phyloP scores from a whole-genome alignment of 208 protist species.

The Crithidia fasciculata region DNA sequence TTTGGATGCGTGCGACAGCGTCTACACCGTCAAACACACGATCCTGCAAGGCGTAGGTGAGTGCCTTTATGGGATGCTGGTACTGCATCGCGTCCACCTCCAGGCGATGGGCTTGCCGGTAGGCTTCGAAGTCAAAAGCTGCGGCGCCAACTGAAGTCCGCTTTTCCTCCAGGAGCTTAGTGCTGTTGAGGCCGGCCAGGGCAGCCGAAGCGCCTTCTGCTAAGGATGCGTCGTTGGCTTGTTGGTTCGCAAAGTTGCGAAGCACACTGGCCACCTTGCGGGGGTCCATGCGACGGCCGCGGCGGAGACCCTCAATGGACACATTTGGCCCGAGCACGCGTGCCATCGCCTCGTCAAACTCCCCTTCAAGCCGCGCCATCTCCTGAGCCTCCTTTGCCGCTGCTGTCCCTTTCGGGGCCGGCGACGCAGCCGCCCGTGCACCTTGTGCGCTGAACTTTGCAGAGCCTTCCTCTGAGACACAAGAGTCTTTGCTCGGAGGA shows the following conservation, averaged over 20 bases:
- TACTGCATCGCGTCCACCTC: conserved; percentile 72
- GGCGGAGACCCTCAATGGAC: conserved; percentile 58
- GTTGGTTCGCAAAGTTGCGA: conserved; percentile 39
- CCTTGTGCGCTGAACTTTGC: no score
- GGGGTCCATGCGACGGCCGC: conserved; percentile 74
- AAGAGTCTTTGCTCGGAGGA: no score
- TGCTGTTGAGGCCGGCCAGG: conserved; percentile 56
- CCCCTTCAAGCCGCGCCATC: conserved; percentile 26
- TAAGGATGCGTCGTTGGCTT: neutral
- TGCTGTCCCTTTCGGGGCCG: neutral
- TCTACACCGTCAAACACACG: conserved; percentile 52
- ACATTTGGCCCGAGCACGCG: conserved; percentile 45
- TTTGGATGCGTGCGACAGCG: conserved; percentile 13
- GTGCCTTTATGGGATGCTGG: conserved; percentile 60
- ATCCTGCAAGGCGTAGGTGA: conserved; percentile 48
- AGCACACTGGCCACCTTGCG: conserved; percentile 56
- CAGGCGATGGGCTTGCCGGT: conserved; percentile 58
- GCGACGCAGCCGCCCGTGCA: neutral
- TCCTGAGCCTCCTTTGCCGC: neutral
- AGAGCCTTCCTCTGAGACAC: no score
- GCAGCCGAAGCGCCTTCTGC: neutral
- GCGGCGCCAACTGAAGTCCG: conserved; percentile 35
- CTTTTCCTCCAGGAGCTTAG: conserved; percentile 56
- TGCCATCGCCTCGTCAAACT: conserved; percentile 28
- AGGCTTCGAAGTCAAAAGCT: conserved; percentile 61